These are phyloP conservation scores for Aspergillus kassunensis DNA, from an alignment of 495 filamentous ascomycete species.

Conservation along the genomic window DNA sequence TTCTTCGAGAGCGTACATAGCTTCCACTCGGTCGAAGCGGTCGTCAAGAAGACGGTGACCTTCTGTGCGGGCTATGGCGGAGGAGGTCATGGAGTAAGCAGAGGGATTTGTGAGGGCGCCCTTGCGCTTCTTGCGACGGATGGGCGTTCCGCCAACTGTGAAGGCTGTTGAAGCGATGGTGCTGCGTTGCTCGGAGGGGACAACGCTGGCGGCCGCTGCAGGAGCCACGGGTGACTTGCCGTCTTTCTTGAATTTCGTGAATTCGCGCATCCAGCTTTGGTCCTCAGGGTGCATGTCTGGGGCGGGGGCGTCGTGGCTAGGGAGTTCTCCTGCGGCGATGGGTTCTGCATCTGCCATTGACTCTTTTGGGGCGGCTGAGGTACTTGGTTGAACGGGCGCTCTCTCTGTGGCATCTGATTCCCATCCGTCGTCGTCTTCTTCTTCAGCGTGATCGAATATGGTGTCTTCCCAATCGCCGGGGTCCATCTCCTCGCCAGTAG, in stretches of 20 bases:
- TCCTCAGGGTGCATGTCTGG: conserved; percentile 47
- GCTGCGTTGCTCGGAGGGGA: conserved; percentile 50
- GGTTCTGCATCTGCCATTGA: conserved; percentile 2
- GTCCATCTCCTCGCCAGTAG: conserved; percentile 68
- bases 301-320: conserved; percentile 39
- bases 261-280: conserved; percentile 83
- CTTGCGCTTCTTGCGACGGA: conserved; percentile 81
- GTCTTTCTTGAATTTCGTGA: conserved; percentile 83
- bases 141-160: conserved; percentile 66
- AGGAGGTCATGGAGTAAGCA: conserved; percentile 94
- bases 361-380: conserved; percentile 13
- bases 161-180: conserved; percentile 68
- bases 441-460: conserved; percentile 59
- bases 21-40: conserved; percentile 87
- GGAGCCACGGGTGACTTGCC: conserved; percentile 47
- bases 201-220: conserved; percentile 33
- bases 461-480: conserved; percentile 62
- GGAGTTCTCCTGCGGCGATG: conserved; percentile 35
- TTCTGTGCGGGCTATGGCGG: conserved; percentile 81
- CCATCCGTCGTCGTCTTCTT: conserved; percentile 76
- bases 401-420: conserved; percentile 92
- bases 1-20: conserved; percentile 73
- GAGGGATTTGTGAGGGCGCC: conserved; percentile 86
- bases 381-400: conserved; percentile 44
- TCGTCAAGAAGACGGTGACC: conserved; percentile 81